phyloP scores from a whole-genome alignment of 2,329 filamentous ascomycete species.

The Trichoderma asperellum region DNA sequence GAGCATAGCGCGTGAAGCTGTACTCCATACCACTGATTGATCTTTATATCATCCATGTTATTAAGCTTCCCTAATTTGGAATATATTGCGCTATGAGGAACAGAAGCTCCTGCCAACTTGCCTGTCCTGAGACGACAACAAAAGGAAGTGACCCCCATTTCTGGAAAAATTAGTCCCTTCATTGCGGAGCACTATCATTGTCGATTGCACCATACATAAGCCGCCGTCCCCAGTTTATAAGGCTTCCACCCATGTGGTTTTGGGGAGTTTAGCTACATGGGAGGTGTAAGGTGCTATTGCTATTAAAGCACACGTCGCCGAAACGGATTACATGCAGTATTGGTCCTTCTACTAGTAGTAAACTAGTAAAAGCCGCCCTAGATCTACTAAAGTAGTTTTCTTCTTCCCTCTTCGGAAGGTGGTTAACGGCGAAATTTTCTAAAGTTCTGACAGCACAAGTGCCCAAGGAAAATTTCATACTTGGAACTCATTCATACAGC shows the following conservation, averaged over 20 bases:
- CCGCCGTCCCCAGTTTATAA: not conserved
- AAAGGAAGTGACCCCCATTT: not conserved
- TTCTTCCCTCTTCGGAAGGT: not conserved
- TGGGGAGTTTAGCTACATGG: not conserved
- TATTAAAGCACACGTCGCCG: not conserved
- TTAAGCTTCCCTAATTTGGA: not conserved
- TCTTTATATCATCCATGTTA: not conserved
- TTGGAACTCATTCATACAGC: not conserved
- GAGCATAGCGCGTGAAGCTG: not conserved
- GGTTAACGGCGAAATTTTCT: not conserved
- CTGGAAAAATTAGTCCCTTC: not conserved
- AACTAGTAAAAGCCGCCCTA: not conserved
- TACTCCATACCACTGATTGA: not conserved
- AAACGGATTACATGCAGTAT: not conserved
- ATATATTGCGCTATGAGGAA: not conserved
- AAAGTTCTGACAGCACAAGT: not conserved
- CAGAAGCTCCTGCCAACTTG: not conserved
- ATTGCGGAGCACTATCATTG: not conserved
- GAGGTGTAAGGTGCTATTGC: not conserved
- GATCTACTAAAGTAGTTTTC: not conserved
- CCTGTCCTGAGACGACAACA: not conserved
- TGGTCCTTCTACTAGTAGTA: not conserved
- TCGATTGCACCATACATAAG: not conserved
- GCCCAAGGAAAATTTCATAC: not conserved
- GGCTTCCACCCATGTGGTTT: not conserved